Base-by-base conservation (phyloP, 345 rosid genomes). In the Eucalyptus tenuipes region DNA sequence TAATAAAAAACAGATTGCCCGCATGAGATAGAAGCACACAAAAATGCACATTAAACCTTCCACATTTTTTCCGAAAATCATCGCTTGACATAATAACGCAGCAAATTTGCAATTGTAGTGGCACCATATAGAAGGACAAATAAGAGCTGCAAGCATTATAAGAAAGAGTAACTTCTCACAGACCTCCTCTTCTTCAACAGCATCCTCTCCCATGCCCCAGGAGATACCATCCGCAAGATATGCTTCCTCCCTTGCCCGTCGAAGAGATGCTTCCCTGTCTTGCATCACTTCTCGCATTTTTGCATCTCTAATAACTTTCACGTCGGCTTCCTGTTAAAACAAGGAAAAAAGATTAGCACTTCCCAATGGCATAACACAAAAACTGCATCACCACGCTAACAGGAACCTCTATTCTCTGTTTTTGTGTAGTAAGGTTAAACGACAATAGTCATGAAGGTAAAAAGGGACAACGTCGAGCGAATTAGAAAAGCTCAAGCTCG, bases 201-300 rank as follows among this genome's bases (percentile, higher is more conserved):
- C 99, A 95, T 97, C 99, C 92, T 98, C 99, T 90, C 95, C 98
- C 97, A 98, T 98, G 87, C 99, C 99, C 99, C 99, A 98, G 84
- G 98, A 98, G 93, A 96, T 92, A 92, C 99, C 99, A 92, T 98
- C 98, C 71, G 96, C 95, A 93, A 95, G 94, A 90, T 95, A 92
- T 85, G 97, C 96, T 87, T 95, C 97, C 85, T 90, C 88, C 88
- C 94, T 96, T 86, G 99, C 99, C 88, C 99, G 95, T 86, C 57
- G 94, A 90, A 97, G 96, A 90, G 99, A 98, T 86, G 97, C 95
- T 93, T 96, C 98, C 47, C 92, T 95, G 89, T 97, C 99, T 42
- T 92, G 89, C 93, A 95, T 91, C 86, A 91, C 94, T 88, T 91
- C 93, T 82, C 90, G 93, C 85, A 91, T 47, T 93, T 95, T 97